Percentiles rank a stretch among this genome's conserved stretches.
Evolutionary conservation across 2,329 filamentous ascomycete genomes (phyloP).

Genomic region (Daldinia eschscholtzii): DNA sequence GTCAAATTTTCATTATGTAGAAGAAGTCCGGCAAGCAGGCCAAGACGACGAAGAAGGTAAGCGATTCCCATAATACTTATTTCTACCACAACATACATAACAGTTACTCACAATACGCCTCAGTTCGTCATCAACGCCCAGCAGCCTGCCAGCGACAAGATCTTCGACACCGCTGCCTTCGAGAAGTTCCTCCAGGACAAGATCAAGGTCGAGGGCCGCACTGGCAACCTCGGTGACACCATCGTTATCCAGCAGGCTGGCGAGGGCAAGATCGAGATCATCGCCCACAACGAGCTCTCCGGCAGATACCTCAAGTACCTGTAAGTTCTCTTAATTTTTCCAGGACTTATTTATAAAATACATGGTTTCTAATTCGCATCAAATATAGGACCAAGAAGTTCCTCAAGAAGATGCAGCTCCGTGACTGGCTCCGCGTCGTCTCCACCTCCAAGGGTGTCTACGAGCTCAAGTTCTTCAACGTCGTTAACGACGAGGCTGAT

Average conservation of each 20-base stretch:
- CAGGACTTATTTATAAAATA: not conserved
- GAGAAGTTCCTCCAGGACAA: slow-evolving; percentile 99
- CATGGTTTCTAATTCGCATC: slow-evolving; percentile 10
- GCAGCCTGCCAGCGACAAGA: slow-evolving; percentile 98
- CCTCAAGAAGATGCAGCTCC: slow-evolving; percentile 99
- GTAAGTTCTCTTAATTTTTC: slow-evolving; percentile 66
- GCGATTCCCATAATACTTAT: slow-evolving; percentile 39
- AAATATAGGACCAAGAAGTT: slow-evolving; percentile 95
- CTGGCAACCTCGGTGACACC: slow-evolving; percentile 96
- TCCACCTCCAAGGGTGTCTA: slow-evolving; percentile 98
- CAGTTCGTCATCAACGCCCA: slow-evolving; percentile 99
- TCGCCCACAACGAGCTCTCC: slow-evolving; percentile 97
- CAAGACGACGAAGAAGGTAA: slow-evolving; percentile 89
- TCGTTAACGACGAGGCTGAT: slow-evolving; percentile 97
- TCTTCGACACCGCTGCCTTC: slow-evolving; percentile 98
- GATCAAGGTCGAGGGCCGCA: slow-evolving; percentile 99
- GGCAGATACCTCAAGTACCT: slow-evolving; percentile 99
- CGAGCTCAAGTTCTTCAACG: slow-evolving; percentile 99
- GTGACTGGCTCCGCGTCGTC: slow-evolving; percentile 99
- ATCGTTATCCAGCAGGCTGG: slow-evolving; percentile 90
- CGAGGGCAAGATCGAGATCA: slow-evolving; percentile 98
- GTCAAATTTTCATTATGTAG: slow-evolving; percentile 69
- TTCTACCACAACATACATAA: not conserved
- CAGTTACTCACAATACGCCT: slow-evolving; percentile 5
- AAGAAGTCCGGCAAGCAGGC: slow-evolving; percentile 75